Evolutionary conservation across 257 asterid genomes (phyloP), one percentile per base, ranked within the genome.

Genomic region (Paulownia fortunei): DNA sequence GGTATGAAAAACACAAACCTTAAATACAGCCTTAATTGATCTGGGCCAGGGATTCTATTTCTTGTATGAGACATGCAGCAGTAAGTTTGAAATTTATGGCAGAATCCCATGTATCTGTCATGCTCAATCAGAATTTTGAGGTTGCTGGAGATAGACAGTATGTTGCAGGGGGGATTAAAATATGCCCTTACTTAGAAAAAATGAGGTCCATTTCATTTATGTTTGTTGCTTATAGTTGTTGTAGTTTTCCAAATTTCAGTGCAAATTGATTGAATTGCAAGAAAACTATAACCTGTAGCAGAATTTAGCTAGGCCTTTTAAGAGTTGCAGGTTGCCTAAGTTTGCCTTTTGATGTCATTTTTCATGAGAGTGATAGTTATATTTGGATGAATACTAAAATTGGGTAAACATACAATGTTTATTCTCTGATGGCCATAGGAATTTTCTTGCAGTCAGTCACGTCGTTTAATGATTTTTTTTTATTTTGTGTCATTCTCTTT

Each of bases 41-140:
- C 68, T 87, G 91, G 92, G 87, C 89, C 88, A 80, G 73, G 82
- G 56, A 8, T 8, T 83, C 92, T 49, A 88, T 68, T 82, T 85
- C 72, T 79, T 86, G 87, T 66, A 84, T 5, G 76, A 83, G 54
- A n/a, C 56, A 82, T 26, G 66, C 19, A 67, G 66, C 89, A 87
- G 86, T 55, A 69, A 67, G 55, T 61, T 86, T 82, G 64, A 34
- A 41, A 66, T 66, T 71, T 77, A 49, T 80, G 82, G 73, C 49
- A 71, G 46, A 54, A 69, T 37, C 69, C 27, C 19, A 26, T 41
- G 44, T 71, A 41, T 55, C 30, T 39, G 36, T 76, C 41, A 42
- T 67, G 59, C 24, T 56, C 60, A 42, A 55, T 74, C 55, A 51
- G 42, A 46, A 47, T 80, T 59, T 80, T 36, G 39, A 70, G 58